Evolutionary conservation across 495 filamentous ascomycete species (phyloP).

Genomic region (Parathielavia appendiculata): DNA sequence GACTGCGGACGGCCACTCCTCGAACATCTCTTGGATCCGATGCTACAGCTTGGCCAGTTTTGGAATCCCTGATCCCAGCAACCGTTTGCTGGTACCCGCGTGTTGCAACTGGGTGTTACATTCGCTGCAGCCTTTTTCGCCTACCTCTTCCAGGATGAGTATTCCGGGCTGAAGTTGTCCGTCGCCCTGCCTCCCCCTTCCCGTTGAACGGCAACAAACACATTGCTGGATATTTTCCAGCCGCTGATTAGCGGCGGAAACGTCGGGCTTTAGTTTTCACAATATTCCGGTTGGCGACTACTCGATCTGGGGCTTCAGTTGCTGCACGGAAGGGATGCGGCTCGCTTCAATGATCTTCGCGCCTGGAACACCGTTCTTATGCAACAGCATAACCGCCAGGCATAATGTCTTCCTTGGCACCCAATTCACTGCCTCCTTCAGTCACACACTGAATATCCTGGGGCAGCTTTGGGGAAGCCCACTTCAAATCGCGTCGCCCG

Average conservation of each 20-base stretch:
- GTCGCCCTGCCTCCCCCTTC: slow-evolving; percentile 3
- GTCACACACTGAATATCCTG: slow-evolving; percentile 16
- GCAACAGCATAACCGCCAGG: slow-evolving; percentile 28
- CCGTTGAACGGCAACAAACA: slow-evolving; percentile 17
- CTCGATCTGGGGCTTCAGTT: neutral
- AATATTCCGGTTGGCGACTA: slow-evolving; percentile 7
- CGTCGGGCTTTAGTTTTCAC: neutral
- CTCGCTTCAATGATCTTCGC: slow-evolving; percentile 25
- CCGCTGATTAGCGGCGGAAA: neutral
- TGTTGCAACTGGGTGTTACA: neutral
- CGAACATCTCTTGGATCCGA: neutral
- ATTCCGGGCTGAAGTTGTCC: slow-evolving; percentile 14
- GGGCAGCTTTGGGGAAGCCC: slow-evolving; percentile 13
- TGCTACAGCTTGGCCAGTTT: neutral
- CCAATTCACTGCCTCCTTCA: neutral
- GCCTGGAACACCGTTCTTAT: slow-evolving; percentile 33
- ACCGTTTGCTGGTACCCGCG: neutral
- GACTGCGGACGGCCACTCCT: slow-evolving; percentile 13
- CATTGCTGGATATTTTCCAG: slow-evolving; percentile 12
- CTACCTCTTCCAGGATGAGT: neutral
- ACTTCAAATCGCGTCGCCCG: slow-evolving; percentile 25
- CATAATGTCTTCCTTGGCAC: neutral
- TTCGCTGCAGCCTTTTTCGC: neutral
- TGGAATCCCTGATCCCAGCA: neutral
- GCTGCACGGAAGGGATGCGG: slow-evolving; percentile 3